phyloP scores from a whole-genome alignment of 495 filamentous ascomycete genomes.

The Recurvomyces mirabilis region DNA sequence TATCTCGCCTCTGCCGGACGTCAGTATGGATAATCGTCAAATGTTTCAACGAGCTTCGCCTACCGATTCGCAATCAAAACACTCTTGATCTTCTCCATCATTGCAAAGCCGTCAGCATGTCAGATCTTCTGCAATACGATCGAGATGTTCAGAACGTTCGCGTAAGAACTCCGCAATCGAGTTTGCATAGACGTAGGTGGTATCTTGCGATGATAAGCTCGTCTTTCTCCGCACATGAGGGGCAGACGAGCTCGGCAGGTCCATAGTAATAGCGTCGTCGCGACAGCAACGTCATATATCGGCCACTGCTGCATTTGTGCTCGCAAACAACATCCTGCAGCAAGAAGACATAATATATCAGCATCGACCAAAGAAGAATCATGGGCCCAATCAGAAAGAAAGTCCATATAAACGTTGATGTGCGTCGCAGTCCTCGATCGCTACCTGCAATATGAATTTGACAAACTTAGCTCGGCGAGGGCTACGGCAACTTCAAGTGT shows the following conservation, averaged over 20 bases:
- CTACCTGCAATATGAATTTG: not conserved
- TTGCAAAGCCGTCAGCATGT: too few relatives aligned
- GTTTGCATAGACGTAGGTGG: too few relatives aligned
- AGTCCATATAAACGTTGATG: conserved; percentile 41
- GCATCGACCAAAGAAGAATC: not conserved
- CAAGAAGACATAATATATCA: not conserved
- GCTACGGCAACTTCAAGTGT: conserved; percentile 38
- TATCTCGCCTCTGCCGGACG: not conserved
- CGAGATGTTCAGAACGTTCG: too few relatives aligned
- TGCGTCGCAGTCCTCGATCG: not conserved
- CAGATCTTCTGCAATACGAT: too few relatives aligned
- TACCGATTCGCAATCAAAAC: conserved; percentile 41
- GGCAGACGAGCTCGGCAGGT: too few relatives aligned
- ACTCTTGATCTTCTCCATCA: conserved; percentile 25
- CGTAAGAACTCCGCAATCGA: too few relatives aligned
- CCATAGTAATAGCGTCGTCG: too few relatives aligned
- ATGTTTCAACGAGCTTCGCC: conserved; percentile 22
- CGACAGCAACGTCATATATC: too few relatives aligned
- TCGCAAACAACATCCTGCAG: too few relatives aligned
- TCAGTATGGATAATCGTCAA: not conserved
- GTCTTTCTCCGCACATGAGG: too few relatives aligned
- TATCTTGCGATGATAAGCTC: too few relatives aligned
- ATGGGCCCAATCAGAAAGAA: conserved; percentile 40
- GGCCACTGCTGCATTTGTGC: too few relatives aligned
- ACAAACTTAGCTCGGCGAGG: conserved; percentile 36